Percentiles rank a stretch among this genome's conserved stretches.
Conservation (phyloP, 441 rosid genomes). For the Erodium trifolium region DNA sequence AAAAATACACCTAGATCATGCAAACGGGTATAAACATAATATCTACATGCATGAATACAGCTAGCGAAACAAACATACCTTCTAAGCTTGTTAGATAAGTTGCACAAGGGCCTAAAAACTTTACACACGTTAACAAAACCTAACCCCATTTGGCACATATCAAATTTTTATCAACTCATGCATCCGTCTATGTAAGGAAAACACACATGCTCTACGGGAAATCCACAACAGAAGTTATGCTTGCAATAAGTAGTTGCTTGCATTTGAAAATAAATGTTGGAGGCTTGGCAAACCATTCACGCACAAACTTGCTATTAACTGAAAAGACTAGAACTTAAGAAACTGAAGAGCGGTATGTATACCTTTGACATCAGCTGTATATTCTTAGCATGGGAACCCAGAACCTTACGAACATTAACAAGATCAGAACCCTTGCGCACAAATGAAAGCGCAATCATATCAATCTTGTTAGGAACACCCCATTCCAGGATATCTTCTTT, state of each 20-base stretch:
- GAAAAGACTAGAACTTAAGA: neutral
- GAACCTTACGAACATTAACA: conserved; percentile 63
- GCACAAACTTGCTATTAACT: neutral
- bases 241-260: neutral
- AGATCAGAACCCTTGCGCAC: conserved; percentile 90
- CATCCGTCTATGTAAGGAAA: too few species aligned
- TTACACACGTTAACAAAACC: neutral
- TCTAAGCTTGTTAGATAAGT: neutral
- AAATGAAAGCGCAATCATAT: conserved; percentile 91
- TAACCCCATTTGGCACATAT: too few species aligned
- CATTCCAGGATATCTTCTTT: conserved; percentile 76
- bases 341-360: conserved; percentile 12
- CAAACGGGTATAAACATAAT: neutral
- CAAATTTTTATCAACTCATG: neutral
- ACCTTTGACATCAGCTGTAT: conserved; percentile 98
- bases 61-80: too few species aligned
- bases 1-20: neutral
- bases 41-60: neutral
- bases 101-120: neutral
- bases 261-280: neutral
- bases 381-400: conserved; percentile 63
- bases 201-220: neutral
- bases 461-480: conserved; percentile 88
- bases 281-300: neutral
- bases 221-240: neutral